Evolutionary conservation across 106 monocot genomes (phyloP), one percentile per base, ranked within the genome.

Genomic region (Agapanthus africanus): DNA sequence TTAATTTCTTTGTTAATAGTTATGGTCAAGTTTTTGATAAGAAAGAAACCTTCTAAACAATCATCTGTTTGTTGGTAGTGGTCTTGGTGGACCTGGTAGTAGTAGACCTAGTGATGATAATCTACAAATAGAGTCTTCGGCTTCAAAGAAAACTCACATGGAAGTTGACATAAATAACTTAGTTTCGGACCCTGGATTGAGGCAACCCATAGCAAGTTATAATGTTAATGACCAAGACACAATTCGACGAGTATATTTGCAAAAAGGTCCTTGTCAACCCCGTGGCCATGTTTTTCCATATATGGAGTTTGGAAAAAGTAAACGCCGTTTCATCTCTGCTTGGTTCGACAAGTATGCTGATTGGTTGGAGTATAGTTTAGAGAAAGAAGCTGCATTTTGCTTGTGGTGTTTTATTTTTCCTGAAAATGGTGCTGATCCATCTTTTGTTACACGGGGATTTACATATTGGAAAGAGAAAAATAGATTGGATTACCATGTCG

Each of bases 191-290:
- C n/a, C n/a, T n/a, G n/a, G n/a, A n/a, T n/a, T n/a, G n/a, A n/a
- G n/a, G n/a, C n/a, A n/a, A n/a, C n/a, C n/a, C n/a, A n/a, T n/a
- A n/a, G n/a, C n/a, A n/a, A n/a, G n/a, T 9, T 65, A 65, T 65
- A 2, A 65, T 65, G 4, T 4, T 4, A 40, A n/a, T 21, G 21
- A 65, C 23, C 14, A 22, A 2, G 65, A 65, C 3, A 1, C 3
- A 65, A 6, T 39, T 39, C 38, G 65, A 40, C 37, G 2, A 23
- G 38, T 33, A 39, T 65, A 65, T 65, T 65, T 65, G n/a, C 37
- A 65, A 23, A 65, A 40, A 37, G 65, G 65, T 39, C 65, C 40
- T 37, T 65, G 38, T 39, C 65, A 40, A 25, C 37, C 38, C 39
- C 25, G 7, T 13, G 23, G 9, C 10, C 65, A 65, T 23, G 22